Base-by-base conservation (phyloP, 768 basidiomycete species). In the Gloeopeniophorella convolvens region DNA sequence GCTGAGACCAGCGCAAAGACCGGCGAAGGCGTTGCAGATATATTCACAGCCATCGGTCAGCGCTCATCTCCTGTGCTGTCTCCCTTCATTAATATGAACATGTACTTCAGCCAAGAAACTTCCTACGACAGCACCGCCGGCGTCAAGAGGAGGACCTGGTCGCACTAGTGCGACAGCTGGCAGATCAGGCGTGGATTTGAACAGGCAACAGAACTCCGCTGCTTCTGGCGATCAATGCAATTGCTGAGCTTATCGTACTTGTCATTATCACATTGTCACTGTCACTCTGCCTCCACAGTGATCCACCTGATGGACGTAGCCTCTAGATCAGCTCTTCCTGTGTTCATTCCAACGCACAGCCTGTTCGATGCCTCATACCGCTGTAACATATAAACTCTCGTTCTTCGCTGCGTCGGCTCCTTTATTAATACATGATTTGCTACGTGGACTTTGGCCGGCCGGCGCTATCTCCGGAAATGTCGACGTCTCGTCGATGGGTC, bases 1-100 rank as follows among this genome's bases (percentile, higher is more conserved):
- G 80, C 79, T 41, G 91, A 94, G 70, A 89, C 89, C 1, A 89
- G 85, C 63, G 91, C 91, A 33, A 95, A 95, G 79, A 74, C 80
- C 13, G 90, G 89, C 23, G 84, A 92, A 57, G 88, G 87, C 51
- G 90, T 95, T 12, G 68, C 82, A 35, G 87, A 89, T 45, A 84
- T 94, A 55, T 93, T 94, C 69, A 83, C 81, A 27, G 78, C 83
- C 6, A 91, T 94, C 58, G 90, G 89, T 89, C 60, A 56, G 81
- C 63, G 41, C n/a, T 16, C 24, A 23, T 27, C 45, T 51, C 34
- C 21, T 56, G 23, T 39, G 16, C 32, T 21, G 27, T 46, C 21
- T 36, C 9, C 23, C 18, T 11, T 43, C 18, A 23, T n/a, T 28
- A 26, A 37, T 40, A 34, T 44, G 40, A 39, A 47, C 16, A 55